Base-by-base conservation (phyloP, 768 basidiomycete genomes). In the Lactarius tabidus region DNA sequence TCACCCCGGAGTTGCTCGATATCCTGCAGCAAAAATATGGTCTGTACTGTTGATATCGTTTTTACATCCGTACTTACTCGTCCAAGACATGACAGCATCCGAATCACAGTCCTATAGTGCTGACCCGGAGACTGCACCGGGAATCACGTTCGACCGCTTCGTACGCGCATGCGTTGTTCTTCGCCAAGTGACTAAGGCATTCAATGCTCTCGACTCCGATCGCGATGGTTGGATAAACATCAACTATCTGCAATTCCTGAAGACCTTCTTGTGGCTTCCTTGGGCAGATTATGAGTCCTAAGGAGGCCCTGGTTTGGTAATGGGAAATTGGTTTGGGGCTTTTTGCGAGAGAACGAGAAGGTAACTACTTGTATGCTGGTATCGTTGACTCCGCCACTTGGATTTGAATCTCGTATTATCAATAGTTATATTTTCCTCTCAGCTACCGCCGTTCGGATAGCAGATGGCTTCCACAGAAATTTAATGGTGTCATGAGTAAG, bases 81-180 rank as follows among this genome's bases (percentile, higher is more conserved):
- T 31, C 52, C 18, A 6, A 75, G 74, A 81, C 31, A 39, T 65
- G 69, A 82, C 84, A 89, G 87, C 84, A 45, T 75, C 80, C n/a
- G 73, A 77, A 31, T 67, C 77, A 20, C 74, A 72, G 18, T 38
- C 63, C 38, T 10, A 41, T 9, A 60, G 67, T 26, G 31, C 48
- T 10, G 56, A 72, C 38, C 75, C 74, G 1, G 76, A 70, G 6
- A 73, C 79, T 3, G 3, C 38, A 15, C 77, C 81, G 1, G 90
- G 90, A 0, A 91, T 93, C 77, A 83, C 86, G 6, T 93, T 93
- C 71, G 91, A 93, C 74, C 87, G 90, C 69, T 93, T 93, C 78
- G 88, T 93, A 26, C 84, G 91, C 60, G 90, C 89, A 26, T 93
- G 91, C 70, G 91, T 93, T 64, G 87, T 85, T 14, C 82, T 91